Conservation (phyloP, 306 rosid genomes). For the Pterocarpus santalinus region DNA sequence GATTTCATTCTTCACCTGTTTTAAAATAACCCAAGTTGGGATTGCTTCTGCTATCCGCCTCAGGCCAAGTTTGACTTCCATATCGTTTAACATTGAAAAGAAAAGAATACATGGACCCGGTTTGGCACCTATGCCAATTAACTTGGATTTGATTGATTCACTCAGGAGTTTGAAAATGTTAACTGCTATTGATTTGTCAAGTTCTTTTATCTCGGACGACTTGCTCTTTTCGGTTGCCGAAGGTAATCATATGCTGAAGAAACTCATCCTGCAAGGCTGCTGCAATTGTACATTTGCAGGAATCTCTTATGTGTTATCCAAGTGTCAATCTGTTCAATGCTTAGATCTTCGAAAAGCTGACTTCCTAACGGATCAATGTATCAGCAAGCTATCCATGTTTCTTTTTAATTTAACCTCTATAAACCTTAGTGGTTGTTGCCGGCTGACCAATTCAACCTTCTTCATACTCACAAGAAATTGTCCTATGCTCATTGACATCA, state of each 20-base stretch:
- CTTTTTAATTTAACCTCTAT: conserved; percentile 61
- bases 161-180: conserved; percentile 52
- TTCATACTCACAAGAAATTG: conserved; percentile 66
- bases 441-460: conserved; percentile 64
- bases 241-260: conserved; percentile 59
- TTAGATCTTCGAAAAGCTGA: conserved; percentile 60
- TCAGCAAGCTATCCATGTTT: conserved; percentile 58
- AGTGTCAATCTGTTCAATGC: conserved; percentile 57
- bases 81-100: conserved; percentile 54
- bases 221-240: conserved; percentile 64
- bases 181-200: conserved; percentile 56
- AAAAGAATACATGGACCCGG: conserved; percentile 52
- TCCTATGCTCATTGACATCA: conserved; percentile 57
- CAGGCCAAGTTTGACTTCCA: conserved; percentile 59
- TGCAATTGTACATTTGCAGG: conserved; percentile 60
- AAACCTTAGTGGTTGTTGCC: conserved; percentile 60
- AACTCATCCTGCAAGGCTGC: conserved; percentile 64
- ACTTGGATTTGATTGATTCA: conserved; percentile 47
- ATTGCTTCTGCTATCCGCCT: conserved; percentile 56
- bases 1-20: conserved; percentile 57
- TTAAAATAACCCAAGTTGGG: conserved; percentile 60
- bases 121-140: conserved; percentile 35
- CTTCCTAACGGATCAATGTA: conserved; percentile 62
- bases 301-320: conserved; percentile 55
- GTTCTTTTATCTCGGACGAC: conserved; percentile 64